Evolutionary conservation across 805 yeast species (phyloP).

Genomic region (Zygosaccharomyces kombuchaensis): DNA sequence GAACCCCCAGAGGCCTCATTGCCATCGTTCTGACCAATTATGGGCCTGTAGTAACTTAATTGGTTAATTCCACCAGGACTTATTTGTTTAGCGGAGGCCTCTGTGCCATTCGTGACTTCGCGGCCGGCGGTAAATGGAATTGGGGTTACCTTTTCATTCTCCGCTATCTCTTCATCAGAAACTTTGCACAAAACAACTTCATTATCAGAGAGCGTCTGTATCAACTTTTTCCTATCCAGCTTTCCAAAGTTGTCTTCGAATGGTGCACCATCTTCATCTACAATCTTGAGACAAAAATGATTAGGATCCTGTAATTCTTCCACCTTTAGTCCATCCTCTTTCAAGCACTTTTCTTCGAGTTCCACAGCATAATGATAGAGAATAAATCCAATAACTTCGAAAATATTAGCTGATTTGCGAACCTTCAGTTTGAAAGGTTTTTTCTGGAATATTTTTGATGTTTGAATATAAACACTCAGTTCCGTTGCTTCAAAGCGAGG

Average conservation of each 20-base stretch:
- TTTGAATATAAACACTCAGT: conserved; percentile 28
- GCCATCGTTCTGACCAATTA: conserved; percentile 26
- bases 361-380: conserved; percentile 25
- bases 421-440: conserved; percentile 26
- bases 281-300: conserved; percentile 52
- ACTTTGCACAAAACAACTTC: conserved; percentile 76
- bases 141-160: conserved; percentile 53
- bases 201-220: conserved; percentile 71
- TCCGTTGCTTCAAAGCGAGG: conserved; percentile 24
- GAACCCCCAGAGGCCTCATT: conserved; percentile 25
- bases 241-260: conserved; percentile 90
- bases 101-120: conserved; percentile 9
- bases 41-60: conserved; percentile 37
- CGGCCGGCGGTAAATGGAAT: conserved; percentile 37
- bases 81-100: conserved; percentile 8
- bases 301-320: conserved; percentile 27
- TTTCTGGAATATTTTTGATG: conserved; percentile 23
- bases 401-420: conserved; percentile 31
- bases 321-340: conserved; percentile 17
- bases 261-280: conserved; percentile 91
- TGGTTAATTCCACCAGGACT: conserved; percentile 26
- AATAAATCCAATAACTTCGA: conserved; percentile 33
- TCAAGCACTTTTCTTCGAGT: conserved; percentile 15
- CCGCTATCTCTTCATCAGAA: conserved; percentile 40
- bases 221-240: conserved; percentile 59